These are phyloP conservation scores for Stylosanthes scabra DNA, from an alignment of 331 rosid species.

Conservation along the genomic window DNA sequence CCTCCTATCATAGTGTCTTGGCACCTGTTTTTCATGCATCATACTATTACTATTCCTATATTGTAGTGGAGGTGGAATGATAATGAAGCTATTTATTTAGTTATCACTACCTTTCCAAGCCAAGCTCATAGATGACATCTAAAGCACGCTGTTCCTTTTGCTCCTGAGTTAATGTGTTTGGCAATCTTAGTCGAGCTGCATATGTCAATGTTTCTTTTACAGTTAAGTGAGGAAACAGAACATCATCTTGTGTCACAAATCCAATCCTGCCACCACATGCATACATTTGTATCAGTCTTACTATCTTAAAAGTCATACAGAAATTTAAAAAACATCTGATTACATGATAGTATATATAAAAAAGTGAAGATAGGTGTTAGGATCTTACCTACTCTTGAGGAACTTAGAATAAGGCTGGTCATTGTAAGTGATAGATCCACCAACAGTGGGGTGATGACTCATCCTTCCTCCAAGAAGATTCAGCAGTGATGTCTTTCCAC, in stretches of 20 bases:
- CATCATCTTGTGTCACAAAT: slow-evolving; percentile 96
- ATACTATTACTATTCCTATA: not conserved
- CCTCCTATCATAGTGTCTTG: slow-evolving; percentile 98
- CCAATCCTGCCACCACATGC: slow-evolving; percentile 75
- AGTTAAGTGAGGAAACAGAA: slow-evolving; percentile 93
- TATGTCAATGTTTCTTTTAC: slow-evolving; percentile 89
- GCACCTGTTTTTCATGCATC: slow-evolving; percentile 59
- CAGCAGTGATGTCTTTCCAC: slow-evolving; percentile 91
- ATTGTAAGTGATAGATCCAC: slow-evolving; percentile 81
- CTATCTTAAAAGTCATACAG: too few species aligned
- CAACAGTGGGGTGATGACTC: slow-evolving; percentile 47
- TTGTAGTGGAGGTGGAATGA: too few species aligned
- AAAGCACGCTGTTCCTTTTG: slow-evolving; percentile 87
- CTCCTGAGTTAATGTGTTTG: slow-evolving; percentile 69
- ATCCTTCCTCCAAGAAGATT: slow-evolving; percentile 82
- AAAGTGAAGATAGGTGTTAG: not conserved
- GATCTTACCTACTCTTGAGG: slow-evolving; percentile 77
- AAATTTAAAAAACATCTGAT: too few species aligned
- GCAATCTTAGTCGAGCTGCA: slow-evolving; percentile 81
- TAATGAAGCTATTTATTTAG: too few species aligned
- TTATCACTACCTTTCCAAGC: slow-evolving; percentile 76
- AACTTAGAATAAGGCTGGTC: slow-evolving; percentile 80
- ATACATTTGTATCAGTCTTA: not conserved
- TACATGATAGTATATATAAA: not conserved
- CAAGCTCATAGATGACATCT: slow-evolving; percentile 91